Percentiles rank a stretch among this genome's conserved stretches.
Evolutionary conservation across 768 basidiomycete genomes (phyloP).

Genomic region (Psilocybe tampanensis): DNA sequence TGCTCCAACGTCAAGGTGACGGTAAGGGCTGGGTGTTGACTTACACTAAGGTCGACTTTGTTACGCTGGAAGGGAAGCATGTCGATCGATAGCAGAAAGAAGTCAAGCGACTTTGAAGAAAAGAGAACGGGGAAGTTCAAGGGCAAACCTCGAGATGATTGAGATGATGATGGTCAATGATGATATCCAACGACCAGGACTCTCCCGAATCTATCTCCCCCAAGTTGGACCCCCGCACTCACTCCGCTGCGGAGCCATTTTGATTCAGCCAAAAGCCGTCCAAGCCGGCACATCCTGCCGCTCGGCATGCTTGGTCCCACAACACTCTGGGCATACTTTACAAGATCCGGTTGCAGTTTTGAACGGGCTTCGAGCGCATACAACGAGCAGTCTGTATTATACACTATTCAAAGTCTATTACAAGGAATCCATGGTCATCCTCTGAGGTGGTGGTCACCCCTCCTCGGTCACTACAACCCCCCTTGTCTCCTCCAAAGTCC

Average conservation of each 20-base stretch:
- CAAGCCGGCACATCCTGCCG: conserved; percentile 8
- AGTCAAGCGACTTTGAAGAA: conserved; percentile 27
- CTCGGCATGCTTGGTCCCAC: neutral
- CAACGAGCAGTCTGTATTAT: neutral
- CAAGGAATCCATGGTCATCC: conserved; percentile 4
- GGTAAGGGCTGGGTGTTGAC: no score
- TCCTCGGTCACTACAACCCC: neutral
- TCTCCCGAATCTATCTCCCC: conserved; percentile 10
- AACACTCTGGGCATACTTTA: neutral
- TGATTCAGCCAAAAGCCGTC: conserved; percentile 3
- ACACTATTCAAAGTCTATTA: conserved; percentile 12
- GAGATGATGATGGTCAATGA: conserved; percentile 25
- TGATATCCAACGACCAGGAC: conserved; percentile 10
- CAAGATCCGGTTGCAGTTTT: neutral
- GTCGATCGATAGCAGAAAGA: conserved; percentile 21
- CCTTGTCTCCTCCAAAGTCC: neutral
- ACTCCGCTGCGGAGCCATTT: conserved; percentile 32
- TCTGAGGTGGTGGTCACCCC: neutral
- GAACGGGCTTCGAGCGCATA: neutral
- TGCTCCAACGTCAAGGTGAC: no score
- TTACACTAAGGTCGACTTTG: conserved; percentile 93
- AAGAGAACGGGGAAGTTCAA: conserved; percentile 23
- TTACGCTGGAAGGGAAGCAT: conserved; percentile 85
- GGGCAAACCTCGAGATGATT: conserved; percentile 20
- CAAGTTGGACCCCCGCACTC: conserved; percentile 27